Conservation (phyloP, 1,139 yeast genomes). For the Saccharomycopsis crataegensis region DNA sequence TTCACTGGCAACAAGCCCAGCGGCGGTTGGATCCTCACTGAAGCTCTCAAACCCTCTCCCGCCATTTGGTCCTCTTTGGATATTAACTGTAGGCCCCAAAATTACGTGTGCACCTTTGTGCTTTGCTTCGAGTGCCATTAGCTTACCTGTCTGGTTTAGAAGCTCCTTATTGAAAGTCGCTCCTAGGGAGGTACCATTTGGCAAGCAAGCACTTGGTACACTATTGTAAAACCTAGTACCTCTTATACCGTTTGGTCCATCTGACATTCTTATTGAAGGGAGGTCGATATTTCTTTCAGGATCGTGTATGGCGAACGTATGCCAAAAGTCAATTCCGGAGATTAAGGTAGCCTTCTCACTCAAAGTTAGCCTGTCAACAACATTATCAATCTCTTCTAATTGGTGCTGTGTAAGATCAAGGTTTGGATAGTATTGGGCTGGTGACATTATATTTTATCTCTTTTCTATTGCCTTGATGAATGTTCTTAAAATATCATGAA, state of each 20-base stretch:
- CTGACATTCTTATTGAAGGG: constrained; percentile 54
- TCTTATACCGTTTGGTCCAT: constrained; percentile 59
- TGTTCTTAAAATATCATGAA: no score
- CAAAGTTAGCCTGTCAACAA: background rate
- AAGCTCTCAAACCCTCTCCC: constrained; percentile 65
- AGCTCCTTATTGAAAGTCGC: constrained; percentile 51
- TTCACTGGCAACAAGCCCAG: constrained; percentile 48
- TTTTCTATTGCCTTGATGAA: no score
- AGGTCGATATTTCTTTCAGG: constrained; percentile 45
- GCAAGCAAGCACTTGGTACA: constrained; percentile 38
- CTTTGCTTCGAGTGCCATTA: constrained; percentile 49
- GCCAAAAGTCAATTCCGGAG: constrained; percentile 57
- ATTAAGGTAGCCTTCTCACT: constrained; percentile 32
- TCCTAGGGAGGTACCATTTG: constrained; percentile 54
- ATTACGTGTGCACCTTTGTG: constrained; percentile 56
- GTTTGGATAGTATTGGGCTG: no score
- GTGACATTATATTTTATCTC: no score
- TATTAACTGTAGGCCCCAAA: constrained; percentile 23
- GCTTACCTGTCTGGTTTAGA: constrained; percentile 46
- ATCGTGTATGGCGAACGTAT: constrained; percentile 43
- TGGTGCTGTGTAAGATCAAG: no score
- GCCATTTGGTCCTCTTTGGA: constrained; percentile 56
- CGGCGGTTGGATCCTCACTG: constrained; percentile 57
- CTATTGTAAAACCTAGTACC: constrained; percentile 46
- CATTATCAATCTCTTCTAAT: background rate